Percentiles rank a stretch among this genome's conserved stretches.
Evolutionary conservation across 176 grass and related monocot genomes (phyloP).

Genomic region (Avena eriantha): DNA sequence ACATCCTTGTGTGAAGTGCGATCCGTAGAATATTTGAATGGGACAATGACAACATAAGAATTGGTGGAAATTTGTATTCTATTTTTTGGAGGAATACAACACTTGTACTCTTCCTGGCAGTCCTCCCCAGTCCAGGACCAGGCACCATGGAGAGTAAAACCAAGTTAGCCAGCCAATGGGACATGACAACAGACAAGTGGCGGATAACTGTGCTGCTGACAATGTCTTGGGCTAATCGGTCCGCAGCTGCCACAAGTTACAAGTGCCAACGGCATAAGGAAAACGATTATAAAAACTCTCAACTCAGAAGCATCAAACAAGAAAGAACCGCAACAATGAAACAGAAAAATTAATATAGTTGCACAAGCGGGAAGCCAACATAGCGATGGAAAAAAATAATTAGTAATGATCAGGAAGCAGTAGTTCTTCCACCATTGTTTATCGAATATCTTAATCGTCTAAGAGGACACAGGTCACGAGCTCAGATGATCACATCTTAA

Average conservation of each 20-base stretch:
- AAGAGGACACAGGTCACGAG: not conserved
- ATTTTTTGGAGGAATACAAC: not conserved
- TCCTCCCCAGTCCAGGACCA: not conserved
- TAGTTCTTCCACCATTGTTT: not conserved
- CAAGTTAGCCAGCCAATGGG: not conserved
- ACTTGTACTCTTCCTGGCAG: not conserved
- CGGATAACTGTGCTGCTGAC: not conserved
- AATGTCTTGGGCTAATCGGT: not conserved
- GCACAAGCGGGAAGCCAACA: not conserved
- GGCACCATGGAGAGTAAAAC: not conserved
- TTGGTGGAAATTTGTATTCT: no score
- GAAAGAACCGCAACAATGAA: not conserved
- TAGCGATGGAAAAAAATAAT: not conserved
- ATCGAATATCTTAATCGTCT: not conserved
- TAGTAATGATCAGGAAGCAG: not conserved
- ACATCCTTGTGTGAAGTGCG: no score
- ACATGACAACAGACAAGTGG: constrained; percentile 8
- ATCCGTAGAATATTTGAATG: no score
- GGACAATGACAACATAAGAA: no score
- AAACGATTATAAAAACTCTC: not conserved
- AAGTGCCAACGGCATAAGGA: not conserved
- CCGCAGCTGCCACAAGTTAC: not conserved
- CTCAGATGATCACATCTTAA: not conserved
- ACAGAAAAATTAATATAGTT: not conserved
- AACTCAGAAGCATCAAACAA: not conserved